Percentiles rank a stretch among this genome's conserved stretches.
Evolutionary conservation across 1,284 basidiomycete genomes (phyloP).

Genomic region (Inonotus obliquus): DNA sequence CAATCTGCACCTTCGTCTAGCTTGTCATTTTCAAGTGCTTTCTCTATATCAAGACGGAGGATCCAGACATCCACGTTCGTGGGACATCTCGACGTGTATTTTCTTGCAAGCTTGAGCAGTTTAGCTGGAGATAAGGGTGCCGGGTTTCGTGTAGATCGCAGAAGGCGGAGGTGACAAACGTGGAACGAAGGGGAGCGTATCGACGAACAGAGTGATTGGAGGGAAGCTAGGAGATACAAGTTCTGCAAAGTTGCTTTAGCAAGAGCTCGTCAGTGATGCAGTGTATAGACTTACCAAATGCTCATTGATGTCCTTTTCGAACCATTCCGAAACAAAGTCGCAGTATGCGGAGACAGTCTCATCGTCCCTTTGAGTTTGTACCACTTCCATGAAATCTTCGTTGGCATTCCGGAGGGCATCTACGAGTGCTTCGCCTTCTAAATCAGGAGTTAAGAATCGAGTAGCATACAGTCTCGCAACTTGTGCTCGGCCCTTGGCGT

Average conservation of each 20-base stretch:
- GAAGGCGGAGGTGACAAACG: conserved; percentile 44
- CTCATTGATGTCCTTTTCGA: conserved; percentile 41
- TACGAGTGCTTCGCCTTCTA: conserved; percentile 44
- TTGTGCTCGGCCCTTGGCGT: conserved; percentile 22
- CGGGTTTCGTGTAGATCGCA: conserved; percentile 25
- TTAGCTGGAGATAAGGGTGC: conserved; percentile 32
- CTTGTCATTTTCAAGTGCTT: conserved; percentile 24
- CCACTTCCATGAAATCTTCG: conserved; percentile 42
- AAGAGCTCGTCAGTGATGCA: neutral
- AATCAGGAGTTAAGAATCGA: conserved; percentile 36
- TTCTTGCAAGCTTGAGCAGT: conserved; percentile 38
- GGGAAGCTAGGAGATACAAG: conserved; percentile 48
- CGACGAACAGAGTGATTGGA: conserved; percentile 39
- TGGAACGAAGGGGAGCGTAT: conserved; percentile 36
- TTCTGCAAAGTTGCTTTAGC: conserved; percentile 30
- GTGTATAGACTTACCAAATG: conserved; percentile 46
- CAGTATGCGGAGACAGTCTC: conserved; percentile 39
- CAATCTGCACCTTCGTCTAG: conserved; percentile 23
- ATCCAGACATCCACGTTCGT: conserved; percentile 45
- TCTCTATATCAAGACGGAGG: conserved; percentile 45
- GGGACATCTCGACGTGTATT: conserved; percentile 38
- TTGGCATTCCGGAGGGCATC: conserved; percentile 55
- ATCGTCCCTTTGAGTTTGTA: conserved; percentile 20
- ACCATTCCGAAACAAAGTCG: conserved; percentile 55
- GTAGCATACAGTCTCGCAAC: conserved; percentile 51